These are phyloP conservation scores for Fusarium sp. DNA, from an alignment of 2,329 filamentous ascomycete genomes.

Conservation along the genomic window DNA sequence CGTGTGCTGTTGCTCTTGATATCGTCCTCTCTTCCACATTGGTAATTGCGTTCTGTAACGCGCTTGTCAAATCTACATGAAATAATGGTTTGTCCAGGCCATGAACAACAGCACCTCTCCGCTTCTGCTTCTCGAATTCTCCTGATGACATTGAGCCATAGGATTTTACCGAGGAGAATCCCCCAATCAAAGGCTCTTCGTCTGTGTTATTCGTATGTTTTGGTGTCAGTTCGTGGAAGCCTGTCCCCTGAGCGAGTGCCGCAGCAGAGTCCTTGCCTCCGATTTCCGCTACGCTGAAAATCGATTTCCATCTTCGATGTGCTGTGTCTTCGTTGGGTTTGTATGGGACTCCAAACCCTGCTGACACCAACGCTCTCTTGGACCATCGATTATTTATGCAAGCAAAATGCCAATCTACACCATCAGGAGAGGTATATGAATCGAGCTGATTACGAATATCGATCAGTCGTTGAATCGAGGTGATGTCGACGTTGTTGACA, in stretches of 20 bases:
- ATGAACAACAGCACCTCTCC: slow-evolving; percentile 75
- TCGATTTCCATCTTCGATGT: slow-evolving; percentile 86
- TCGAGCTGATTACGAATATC: slow-evolving; percentile 96
- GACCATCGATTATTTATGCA: slow-evolving; percentile 92
- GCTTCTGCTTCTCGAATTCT: slow-evolving; percentile 53
- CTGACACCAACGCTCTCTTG: slow-evolving; percentile 86
- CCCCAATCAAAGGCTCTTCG: slow-evolving; percentile 52
- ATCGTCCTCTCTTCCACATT: slow-evolving; percentile 73
- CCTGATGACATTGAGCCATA: slow-evolving; percentile 37
- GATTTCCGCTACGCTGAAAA: slow-evolving; percentile 92
- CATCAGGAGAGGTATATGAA: slow-evolving; percentile 80
- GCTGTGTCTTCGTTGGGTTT: slow-evolving; percentile 54
- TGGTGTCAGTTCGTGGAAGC: slow-evolving; percentile 55
- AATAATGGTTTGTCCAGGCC: slow-evolving; percentile 93
- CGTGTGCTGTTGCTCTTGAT: slow-evolving; percentile 24
- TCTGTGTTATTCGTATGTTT: slow-evolving; percentile 51
- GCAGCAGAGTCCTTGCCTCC: slow-evolving; percentile 78
- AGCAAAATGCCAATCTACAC: slow-evolving; percentile 96
- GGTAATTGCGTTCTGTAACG: slow-evolving; percentile 85
- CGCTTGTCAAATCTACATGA: slow-evolving; percentile 91
- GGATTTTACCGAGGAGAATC: slow-evolving; percentile 6
- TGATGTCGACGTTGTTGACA: slow-evolving; percentile 94
- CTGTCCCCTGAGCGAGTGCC: slow-evolving; percentile 71
- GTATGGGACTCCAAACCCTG: slow-evolving; percentile 88
- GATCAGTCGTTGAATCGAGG: slow-evolving; percentile 90